Conservation (phyloP, 2,329 filamentous ascomycete species). For the Camptophora hylomeconis region DNA sequence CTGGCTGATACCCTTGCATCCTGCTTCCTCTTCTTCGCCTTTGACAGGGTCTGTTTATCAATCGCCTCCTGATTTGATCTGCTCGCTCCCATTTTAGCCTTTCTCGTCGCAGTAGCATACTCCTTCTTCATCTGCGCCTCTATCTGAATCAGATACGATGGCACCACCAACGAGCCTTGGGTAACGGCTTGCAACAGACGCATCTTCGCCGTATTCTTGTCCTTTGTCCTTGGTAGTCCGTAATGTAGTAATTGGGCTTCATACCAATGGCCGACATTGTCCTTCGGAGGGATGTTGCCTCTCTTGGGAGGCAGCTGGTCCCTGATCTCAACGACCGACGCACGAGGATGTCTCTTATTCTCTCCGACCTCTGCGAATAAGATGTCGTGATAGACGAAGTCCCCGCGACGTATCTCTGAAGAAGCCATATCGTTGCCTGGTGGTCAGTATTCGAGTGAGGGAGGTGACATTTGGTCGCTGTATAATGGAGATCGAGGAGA, state of each 20-base stretch:
- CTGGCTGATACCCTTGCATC: neutral
- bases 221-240: slow-evolving; percentile 42
- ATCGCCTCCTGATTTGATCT: slow-evolving; percentile 2
- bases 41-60: slow-evolving; percentile 1
- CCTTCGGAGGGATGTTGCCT: slow-evolving; percentile 20
- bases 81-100: slow-evolving; percentile 21
- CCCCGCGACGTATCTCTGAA: slow-evolving; percentile 9
- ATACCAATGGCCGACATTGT: slow-evolving; percentile 48
- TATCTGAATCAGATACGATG: slow-evolving; percentile 33
- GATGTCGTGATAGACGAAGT: slow-evolving; percentile 21
- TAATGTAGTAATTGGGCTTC: slow-evolving; percentile 52
- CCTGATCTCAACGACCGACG: slow-evolving; percentile 31
- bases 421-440: too few species aligned
- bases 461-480: too few species aligned
- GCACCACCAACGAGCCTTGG: slow-evolving; percentile 35
- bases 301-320: slow-evolving; percentile 25
- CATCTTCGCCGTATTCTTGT: slow-evolving; percentile 46
- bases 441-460: too few species aligned
- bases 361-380: slow-evolving; percentile 34
- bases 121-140: slow-evolving; percentile 46
- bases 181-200: slow-evolving; percentile 45
- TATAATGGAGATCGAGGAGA: too few species aligned
- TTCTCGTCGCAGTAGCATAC: slow-evolving; percentile 31
- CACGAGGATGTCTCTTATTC: slow-evolving; percentile 34
- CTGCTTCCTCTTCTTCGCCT: slow-evolving; percentile 7